These are phyloP conservation scores for Leccinum pachyderme DNA, from an alignment of 1,284 basidiomycete genomes.

Conservation along the genomic window DNA sequence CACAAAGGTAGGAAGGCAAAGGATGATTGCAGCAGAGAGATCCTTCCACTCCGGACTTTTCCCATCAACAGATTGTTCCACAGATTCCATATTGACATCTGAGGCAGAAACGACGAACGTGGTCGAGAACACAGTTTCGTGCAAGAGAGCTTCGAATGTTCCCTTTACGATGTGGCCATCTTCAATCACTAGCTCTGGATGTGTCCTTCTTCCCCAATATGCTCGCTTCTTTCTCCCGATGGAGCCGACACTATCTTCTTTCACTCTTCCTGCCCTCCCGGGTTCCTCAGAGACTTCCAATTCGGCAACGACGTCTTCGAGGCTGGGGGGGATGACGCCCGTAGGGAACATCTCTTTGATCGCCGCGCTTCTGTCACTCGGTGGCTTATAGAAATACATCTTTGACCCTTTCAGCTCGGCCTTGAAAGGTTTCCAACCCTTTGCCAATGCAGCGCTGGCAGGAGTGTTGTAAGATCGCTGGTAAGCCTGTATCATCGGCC, in stretches of 20 bases:
- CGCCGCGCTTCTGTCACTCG: constrained; percentile 58
- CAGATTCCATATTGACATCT: constrained; percentile 10
- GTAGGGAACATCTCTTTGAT: constrained; percentile 74
- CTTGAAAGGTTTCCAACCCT: constrained; percentile 83
- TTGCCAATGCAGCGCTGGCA: constrained; percentile 41
- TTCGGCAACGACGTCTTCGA: constrained; percentile 41
- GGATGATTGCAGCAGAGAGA: constrained; percentile 57
- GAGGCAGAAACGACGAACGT: constrained; percentile 41
- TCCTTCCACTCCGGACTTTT: constrained; percentile 49
- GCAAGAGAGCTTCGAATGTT: constrained; percentile 71
- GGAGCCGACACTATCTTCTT: constrained; percentile 34
- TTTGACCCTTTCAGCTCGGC: constrained; percentile 78
- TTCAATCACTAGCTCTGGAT: constrained; percentile 61
- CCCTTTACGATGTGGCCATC: constrained; percentile 55
- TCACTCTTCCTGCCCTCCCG: constrained; percentile 30
- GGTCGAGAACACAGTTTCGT: constrained; percentile 78
- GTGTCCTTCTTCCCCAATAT: constrained; percentile 75
- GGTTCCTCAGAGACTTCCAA: constrained; percentile 26
- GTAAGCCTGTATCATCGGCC: constrained; percentile 36
- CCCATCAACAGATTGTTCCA: constrained; percentile 16
- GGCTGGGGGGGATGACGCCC: constrained; percentile 51
- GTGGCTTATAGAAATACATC: constrained; percentile 79
- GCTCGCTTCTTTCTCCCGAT: constrained; percentile 58
- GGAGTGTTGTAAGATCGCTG: constrained; percentile 29
- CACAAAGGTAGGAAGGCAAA: constrained; percentile 56